Evolutionary conservation across 78 protist genomes (phyloP).

Genomic region (slime mould (Dictyostelium discoideum)): DNA sequence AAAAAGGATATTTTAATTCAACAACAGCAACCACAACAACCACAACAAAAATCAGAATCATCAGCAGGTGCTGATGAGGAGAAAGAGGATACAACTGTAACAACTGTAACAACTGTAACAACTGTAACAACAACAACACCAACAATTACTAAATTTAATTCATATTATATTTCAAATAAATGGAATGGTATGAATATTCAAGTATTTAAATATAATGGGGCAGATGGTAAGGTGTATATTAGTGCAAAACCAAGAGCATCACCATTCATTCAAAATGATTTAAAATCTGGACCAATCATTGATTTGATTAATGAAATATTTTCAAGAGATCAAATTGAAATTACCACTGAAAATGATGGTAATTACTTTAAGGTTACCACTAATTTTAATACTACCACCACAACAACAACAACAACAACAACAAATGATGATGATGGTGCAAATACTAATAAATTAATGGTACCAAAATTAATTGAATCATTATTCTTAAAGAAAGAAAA

Average conservation of each 20-base stretch:
- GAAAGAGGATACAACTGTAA: background rate
- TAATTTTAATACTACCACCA: background rate
- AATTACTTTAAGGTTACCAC: background rate
- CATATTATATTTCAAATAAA: constrained; percentile 28
- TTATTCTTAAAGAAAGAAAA: background rate
- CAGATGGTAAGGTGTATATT: background rate
- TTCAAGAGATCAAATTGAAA: background rate
- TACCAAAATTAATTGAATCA: background rate
- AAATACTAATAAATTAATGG: background rate
- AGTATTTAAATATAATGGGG: constrained; percentile 37
- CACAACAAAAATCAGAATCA: background rate
- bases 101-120: background rate
- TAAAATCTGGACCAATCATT: constrained; percentile 6
- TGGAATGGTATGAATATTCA: constrained; percentile 80
- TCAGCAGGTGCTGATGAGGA: background rate
- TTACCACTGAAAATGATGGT: background rate
- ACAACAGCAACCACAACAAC: background rate
- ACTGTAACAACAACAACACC: background rate
- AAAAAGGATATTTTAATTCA: background rate
- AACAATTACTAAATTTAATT: background rate
- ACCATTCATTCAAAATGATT: constrained; percentile 18
- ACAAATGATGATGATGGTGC: no score
- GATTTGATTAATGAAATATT: background rate
- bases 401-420: background rate
- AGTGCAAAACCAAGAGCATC: constrained; percentile 42